Evolutionary conservation across 306 rosid genomes (phyloP).

Genomic region (Corylus heterophylla): DNA sequence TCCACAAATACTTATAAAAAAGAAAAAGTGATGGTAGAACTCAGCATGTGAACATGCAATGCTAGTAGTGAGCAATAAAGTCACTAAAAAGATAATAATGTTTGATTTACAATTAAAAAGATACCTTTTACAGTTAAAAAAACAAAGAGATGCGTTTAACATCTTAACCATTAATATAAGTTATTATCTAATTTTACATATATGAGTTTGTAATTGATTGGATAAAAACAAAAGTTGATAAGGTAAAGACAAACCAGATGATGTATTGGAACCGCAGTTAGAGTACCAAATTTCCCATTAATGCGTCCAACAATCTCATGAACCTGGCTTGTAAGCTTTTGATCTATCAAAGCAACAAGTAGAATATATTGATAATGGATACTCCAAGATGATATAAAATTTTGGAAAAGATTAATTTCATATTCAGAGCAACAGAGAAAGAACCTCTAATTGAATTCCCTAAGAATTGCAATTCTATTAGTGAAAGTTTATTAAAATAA

Average conservation of each 20-base stretch:
- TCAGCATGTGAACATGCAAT: neutral
- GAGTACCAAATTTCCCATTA: constrained; percentile 97
- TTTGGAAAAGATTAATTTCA: neutral
- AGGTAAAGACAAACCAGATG: constrained; percentile 70
- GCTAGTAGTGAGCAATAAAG: neutral
- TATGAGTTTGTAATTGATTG: neutral
- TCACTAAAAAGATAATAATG: neutral
- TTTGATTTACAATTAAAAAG: neutral
- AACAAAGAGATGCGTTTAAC: neutral
- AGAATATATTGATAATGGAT: neutral
- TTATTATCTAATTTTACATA: neutral
- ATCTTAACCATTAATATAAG: neutral
- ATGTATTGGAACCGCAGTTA: constrained; percentile 91
- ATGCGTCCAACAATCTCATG: constrained; percentile 99
- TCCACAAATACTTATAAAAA: neutral
- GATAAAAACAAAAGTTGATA: constrained; percentile 22
- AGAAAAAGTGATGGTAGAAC: neutral
- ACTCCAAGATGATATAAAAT: constrained; percentile 2
- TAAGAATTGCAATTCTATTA: neutral
- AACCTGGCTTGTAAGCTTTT: constrained; percentile 96
- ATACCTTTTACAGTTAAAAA: neutral
- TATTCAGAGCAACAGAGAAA: neutral
- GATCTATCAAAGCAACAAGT: constrained; percentile 58
- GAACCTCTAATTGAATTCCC: neutral
- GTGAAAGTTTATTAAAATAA: neutral